phyloP scores from a whole-genome alignment of 192 early-diverging fungal genomes.

The Podila verticillata region DNA sequence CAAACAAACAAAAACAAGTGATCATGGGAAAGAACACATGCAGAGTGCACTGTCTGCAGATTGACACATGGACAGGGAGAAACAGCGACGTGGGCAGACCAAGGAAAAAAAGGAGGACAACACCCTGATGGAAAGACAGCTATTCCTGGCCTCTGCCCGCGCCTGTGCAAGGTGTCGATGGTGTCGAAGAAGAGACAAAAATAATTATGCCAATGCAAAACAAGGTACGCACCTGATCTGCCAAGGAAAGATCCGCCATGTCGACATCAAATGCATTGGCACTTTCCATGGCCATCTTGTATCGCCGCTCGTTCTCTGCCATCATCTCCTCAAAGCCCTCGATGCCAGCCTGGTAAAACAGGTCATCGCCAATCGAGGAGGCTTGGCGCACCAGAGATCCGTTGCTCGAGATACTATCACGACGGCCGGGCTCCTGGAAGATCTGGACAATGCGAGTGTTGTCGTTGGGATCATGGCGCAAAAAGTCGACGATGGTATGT shows the following conservation, averaged over 20 bases:
- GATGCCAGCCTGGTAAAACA: conserved; percentile 45
- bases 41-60: background rate
- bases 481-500: conserved; percentile 79
- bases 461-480: conserved; percentile 61
- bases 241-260: conserved; percentile 53
- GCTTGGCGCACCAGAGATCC: conserved; percentile 33
- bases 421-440: conserved; percentile 51
- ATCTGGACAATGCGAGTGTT: conserved; percentile 64
- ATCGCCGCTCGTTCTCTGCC: conserved; percentile 53
- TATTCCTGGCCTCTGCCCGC: too few relatives aligned
- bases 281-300: conserved; percentile 57
- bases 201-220: too few relatives aligned
- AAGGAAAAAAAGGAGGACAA: too few relatives aligned
- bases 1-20: background rate
- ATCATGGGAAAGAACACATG: conserved; percentile 7
- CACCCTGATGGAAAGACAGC: too few relatives aligned
- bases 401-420: conserved; percentile 53
- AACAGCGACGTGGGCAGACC: too few relatives aligned
- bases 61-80: background rate
- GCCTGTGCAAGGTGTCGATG: too few relatives aligned
- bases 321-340: conserved; percentile 55
- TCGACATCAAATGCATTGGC: conserved; percentile 56
- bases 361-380: conserved; percentile 44
- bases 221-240: conserved; percentile 43
- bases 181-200: too few relatives aligned